Base-by-base conservation (phyloP, 768 basidiomycete species). In the Thelephora ganbajun region DNA sequence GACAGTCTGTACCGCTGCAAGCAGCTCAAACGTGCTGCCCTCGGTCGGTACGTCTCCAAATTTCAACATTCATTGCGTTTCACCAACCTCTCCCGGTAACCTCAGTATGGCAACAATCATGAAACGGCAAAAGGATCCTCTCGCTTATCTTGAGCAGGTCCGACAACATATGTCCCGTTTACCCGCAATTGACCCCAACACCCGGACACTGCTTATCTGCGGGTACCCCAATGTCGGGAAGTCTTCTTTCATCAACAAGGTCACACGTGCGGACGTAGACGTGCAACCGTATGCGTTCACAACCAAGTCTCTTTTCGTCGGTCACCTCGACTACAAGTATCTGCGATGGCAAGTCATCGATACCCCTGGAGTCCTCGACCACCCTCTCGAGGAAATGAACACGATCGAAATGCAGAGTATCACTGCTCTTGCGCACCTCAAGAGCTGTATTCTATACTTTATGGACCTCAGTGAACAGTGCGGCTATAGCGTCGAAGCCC, bases 391-490 rank as follows among this genome's bases (percentile, higher is more conserved):
- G 66, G 96, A 99, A 45, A 98, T 99, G 96, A 98, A 98, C 72
- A 98, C 93, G 50, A 99, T 99, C 57, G 96, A 99, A 69, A 99
- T 98, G 94, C 96, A 99, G 72, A 93, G 89, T 57, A 96, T 96
- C 61, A 98, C 94, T 34, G 96, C 96, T 12, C 71, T 99, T 52
- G 96, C 96, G 6, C 96, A 99, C 67, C 68, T 99, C 41, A 90
- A 96, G 66, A 79, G 82, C 54, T 93, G 90, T 60, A 74, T 98
- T 9, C 66, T 99, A 62, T 99, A 98, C 69, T 99, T 98, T 62
- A 97, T 99, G 92, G 96, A 99, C 64, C 74, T 97, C 26, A 89
- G 84, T 53, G 96, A 97, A 66, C 96, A 99, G 62, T 99, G 96
- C 65, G 96, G 96, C 11, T 99, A 96, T 69, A 80, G 86, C 5